Evolutionary conservation across 306 rosid genomes (phyloP).

Genomic region (Glycyrrhiza uralensis): DNA sequence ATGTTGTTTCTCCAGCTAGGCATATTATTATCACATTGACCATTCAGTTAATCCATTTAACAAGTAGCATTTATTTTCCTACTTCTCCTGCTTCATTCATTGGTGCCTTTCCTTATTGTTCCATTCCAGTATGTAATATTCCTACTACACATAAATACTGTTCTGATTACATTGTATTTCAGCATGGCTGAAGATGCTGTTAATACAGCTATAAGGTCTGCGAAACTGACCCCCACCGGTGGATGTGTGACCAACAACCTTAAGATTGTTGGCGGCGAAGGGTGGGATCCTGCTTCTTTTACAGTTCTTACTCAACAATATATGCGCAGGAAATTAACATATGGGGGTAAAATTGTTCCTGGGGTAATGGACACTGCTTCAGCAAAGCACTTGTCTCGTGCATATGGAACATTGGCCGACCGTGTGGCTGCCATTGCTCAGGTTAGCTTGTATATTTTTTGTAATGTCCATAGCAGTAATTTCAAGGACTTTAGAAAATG

Average conservation of each 20-base stretch:
- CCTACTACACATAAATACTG: conserved; percentile 10
- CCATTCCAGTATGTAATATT: conserved; percentile 13
- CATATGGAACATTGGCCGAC: conserved; percentile 83
- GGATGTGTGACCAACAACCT: conserved; percentile 65
- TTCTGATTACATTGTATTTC: conserved; percentile 41
- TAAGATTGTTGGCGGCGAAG: conserved; percentile 76
- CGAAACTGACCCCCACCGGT: conserved; percentile 62
- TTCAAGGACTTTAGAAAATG: too few relatives aligned
- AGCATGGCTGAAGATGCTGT: conserved; percentile 99
- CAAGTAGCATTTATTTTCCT: neutral
- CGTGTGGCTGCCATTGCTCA: conserved; percentile 91
- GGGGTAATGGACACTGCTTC: conserved; percentile 82
- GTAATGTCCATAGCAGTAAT: too few relatives aligned
- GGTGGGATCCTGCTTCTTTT: conserved; percentile 89
- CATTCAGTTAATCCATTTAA: conserved; percentile 3
- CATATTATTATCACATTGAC: neutral
- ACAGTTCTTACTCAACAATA: conserved; percentile 91
- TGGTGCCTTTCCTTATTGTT: neutral
- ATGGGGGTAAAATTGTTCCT: conserved; percentile 80
- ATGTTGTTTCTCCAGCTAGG: conserved; percentile 24
- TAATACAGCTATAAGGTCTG: conserved; percentile 83
- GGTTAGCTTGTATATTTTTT: conserved; percentile 64
- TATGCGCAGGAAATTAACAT: conserved; percentile 68
- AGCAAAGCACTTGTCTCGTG: conserved; percentile 86
- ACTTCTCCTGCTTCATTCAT: neutral